Base-by-base conservation (phyloP, 257 asterid species). In the Schizonepeta tenuifolia region DNA sequence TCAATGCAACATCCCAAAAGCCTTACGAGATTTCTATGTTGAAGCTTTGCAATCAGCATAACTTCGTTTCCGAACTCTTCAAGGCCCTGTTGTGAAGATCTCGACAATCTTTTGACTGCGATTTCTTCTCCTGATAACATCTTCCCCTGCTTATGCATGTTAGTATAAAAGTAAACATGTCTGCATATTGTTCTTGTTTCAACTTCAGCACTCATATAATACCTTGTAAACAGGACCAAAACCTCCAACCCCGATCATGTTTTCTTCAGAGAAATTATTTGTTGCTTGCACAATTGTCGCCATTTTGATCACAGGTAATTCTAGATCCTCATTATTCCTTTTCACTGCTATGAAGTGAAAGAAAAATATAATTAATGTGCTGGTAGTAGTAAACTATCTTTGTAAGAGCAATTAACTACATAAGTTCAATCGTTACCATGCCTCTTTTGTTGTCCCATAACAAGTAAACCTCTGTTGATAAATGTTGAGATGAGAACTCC, bases 201-300 rank as follows among this genome's bases (percentile, higher is more conserved):
- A 49, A 8, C 0, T 49, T 49, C 10, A 49, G 22, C 24, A 49
- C 22, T 49, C 10, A 1, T 0, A 49, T 2, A 49, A 5, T 50
- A 50, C 56, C 56, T 17, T 53, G 83, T 79, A 81, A 50, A 83
- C 83, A 55, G 80, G 78, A 51, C 87, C 87, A 38, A 77, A 83
- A 9, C 85, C 77, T 21, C 78, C 78, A 54, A 65, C 41, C 18
- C 78, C 78, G 10, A 74, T 8, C n/a, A 66, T 54, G 28, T 83
- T 83, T 28, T 76, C 66, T 17, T 21, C 33, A 9, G 85, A 80
- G 72, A 83, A 80, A 49, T 78, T 76, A 51, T 73, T 65, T 13
- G 85, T 78, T 3, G 88, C 85, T 14, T 70, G 67, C 67, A 55
- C 59, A 60, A 80, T 38, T 9, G 69, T 75, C 14, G 46, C 77